A percentile compares a stretch with the other conserved stretches of the same genome.
Evolutionary conservation across 495 filamentous ascomycete genomes (phyloP).

Genomic region (Neohortaea acidophila): DNA sequence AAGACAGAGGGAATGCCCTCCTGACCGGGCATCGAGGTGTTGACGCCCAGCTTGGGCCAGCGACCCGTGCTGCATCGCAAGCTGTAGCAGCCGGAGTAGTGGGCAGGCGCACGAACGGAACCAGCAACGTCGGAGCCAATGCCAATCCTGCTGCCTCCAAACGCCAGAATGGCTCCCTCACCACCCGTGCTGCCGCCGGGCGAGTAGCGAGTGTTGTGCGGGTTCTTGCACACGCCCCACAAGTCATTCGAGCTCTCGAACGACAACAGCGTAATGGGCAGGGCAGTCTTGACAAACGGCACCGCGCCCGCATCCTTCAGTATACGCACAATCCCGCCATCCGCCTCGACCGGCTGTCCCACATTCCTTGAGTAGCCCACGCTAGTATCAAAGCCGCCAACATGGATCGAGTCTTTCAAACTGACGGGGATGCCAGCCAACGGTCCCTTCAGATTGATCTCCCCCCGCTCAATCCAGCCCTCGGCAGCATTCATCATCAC

Average conservation of each 20-base stretch:
- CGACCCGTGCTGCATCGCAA: slow-evolving; percentile 87
- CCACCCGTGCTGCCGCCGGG: slow-evolving; percentile 88
- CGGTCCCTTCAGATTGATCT: slow-evolving; percentile 66
- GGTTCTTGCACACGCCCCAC: slow-evolving; percentile 66
- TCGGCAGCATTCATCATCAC: slow-evolving; percentile 70
- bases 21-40: slow-evolving; percentile 86
- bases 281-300: slow-evolving; percentile 88
- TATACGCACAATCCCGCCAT: slow-evolving; percentile 61
- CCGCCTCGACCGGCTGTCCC: slow-evolving; percentile 44
- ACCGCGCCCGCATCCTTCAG: slow-evolving; percentile 91
- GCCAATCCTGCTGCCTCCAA: slow-evolving; percentile 78
- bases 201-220: slow-evolving; percentile 67
- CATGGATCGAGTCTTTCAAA: slow-evolving; percentile 73
- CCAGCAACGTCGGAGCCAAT: slow-evolving; percentile 92
- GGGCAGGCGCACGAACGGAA: slow-evolving; percentile 75
- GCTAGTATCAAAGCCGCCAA: slow-evolving; percentile 73
- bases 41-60: slow-evolving; percentile 76
- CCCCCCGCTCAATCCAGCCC: slow-evolving; percentile 46
- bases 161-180: slow-evolving; percentile 69
- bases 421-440: slow-evolving; percentile 81
- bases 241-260: slow-evolving; percentile 90
- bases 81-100: slow-evolving; percentile 81
- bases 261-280: slow-evolving; percentile 80
- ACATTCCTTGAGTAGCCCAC: slow-evolving; percentile 68
- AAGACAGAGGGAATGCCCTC: slow-evolving; percentile 84